These are phyloP conservation scores for Naganishia liquefaciens DNA, from an alignment of 1,284 basidiomycete genomes.

Conservation along the genomic window DNA sequence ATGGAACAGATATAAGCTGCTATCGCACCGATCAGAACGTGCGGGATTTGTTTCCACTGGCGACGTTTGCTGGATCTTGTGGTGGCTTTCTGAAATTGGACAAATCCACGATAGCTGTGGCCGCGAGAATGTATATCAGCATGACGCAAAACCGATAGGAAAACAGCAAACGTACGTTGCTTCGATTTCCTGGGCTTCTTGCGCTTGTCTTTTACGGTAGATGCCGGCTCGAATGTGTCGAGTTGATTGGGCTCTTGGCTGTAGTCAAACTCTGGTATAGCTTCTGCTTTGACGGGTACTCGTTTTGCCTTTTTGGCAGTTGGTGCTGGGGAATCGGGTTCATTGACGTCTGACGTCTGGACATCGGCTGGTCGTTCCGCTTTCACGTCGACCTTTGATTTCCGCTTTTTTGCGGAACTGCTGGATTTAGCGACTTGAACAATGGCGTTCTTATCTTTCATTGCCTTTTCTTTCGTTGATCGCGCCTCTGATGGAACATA, in stretches of 20 bases:
- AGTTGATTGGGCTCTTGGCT: conserved; percentile 70
- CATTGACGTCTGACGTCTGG: conserved; percentile 23
- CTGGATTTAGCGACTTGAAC: conserved; percentile 60
- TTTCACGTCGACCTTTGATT: conserved; percentile 34
- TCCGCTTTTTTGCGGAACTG: conserved; percentile 30
- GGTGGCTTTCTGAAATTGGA: conserved; percentile 48
- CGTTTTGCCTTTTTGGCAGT: conserved; percentile 38
- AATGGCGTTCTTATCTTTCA: conserved; percentile 63
- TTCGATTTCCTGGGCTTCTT: conserved; percentile 46
- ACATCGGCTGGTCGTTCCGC: conserved; percentile 32
- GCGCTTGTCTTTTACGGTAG: conserved; percentile 29
- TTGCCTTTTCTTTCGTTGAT: conserved; percentile 30
- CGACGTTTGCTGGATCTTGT: conserved; percentile 48
- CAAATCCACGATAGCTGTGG: conserved; percentile 44
- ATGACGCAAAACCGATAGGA: conserved; percentile 11
- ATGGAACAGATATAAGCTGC: too few relatives aligned
- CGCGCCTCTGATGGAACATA: conserved; percentile 29
- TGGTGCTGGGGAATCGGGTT: conserved; percentile 7
- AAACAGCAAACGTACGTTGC: conserved; percentile 35
- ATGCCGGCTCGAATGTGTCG: conserved; percentile 56
- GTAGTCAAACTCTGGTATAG: conserved; percentile 71
- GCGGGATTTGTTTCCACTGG: conserved; percentile 45
- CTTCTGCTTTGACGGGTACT: conserved; percentile 39
- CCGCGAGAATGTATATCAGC: conserved; percentile 8
- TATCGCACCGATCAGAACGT: conserved; percentile 34